Evolutionary conservation across 129 eudicot genomes (phyloP), one percentile per base, ranked within the genome.

Genomic region (Helianthus tuberosus): DNA sequence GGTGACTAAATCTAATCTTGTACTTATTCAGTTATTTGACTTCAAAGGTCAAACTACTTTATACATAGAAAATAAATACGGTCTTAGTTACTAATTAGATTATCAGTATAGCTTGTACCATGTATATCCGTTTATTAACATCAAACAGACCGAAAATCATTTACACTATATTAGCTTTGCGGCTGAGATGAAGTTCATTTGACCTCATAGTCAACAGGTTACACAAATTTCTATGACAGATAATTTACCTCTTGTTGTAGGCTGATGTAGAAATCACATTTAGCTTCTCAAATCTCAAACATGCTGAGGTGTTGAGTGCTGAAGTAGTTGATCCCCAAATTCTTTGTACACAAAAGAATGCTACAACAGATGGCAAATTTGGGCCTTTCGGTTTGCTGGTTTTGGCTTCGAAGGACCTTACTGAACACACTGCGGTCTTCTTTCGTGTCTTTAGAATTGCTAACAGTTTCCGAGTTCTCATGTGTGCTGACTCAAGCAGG

Each of bases 381-480:
- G 89, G 89, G 17, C 89, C 89, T n/a, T 85, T 85, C 14, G 89
- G 89, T 1, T 3, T 85, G 39, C 39, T 82, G 23, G 54, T 74
- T 69, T 47, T 85, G 47, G 82, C 86, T 57, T 85, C 89, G 11
- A 71, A 66, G 67, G 74, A 80, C 68, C 74, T 84, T 57, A 69
- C 76, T 27, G 84, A 80, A 75, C 73, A 63, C 58, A 80, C 84
- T 64, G 84, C 84, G 0, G 76, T 80, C 35, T 80, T 80, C 64
- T 80, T 80, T 43, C 66, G 80, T 35, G 76, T 80, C 35, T 79
- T 77, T 53, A 82, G 48, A 68, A 61, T 55, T 29, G 53, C 66
- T 15, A 53, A 73, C 39, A 68, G 53, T 41, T 77, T 65, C 51
- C 49, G 53, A 7, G 77, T 82, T 13, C 84, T 80, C 41, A 75